A percentile compares a stretch with the other conserved stretches of the same genome.
Conservation (phyloP, 345 rosid species). For the Rhodamnia rubescens region DNA sequence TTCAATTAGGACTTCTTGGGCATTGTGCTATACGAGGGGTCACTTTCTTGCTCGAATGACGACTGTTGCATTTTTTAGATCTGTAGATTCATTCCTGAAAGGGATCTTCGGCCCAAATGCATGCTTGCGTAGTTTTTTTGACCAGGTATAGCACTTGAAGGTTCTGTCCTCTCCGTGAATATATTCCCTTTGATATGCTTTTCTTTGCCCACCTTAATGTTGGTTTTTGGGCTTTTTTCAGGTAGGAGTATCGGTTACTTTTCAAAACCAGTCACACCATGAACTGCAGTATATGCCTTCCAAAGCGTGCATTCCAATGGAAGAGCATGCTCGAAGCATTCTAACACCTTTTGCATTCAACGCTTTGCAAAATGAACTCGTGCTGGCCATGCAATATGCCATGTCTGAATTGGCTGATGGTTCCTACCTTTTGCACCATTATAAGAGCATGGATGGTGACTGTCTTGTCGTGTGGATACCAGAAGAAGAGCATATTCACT, state of each 20-base stretch:
- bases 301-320: conserved; percentile 76
- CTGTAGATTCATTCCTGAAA: conserved; percentile 49
- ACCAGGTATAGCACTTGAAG: conserved; percentile 41
- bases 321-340: conserved; percentile 64
- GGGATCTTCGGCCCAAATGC: conserved; percentile 44
- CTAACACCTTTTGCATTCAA: conserved; percentile 79
- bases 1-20: conserved; percentile 61
- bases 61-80: conserved; percentile 50
- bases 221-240: background rate
- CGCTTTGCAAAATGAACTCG: conserved; percentile 61
- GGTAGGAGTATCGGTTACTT: conserved; percentile 40
- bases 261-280: conserved; percentile 30
- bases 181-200: background rate
- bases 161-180: background rate
- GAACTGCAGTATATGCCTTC: conserved; percentile 30
- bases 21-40: conserved; percentile 44
- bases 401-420: conserved; percentile 73
- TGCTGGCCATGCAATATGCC: conserved; percentile 67
- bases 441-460: conserved; percentile 77
- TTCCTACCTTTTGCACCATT: conserved; percentile 62
- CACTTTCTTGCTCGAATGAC: conserved; percentile 62
- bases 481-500: conserved; percentile 72
- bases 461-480: conserved; percentile 62
- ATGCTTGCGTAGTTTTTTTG: conserved; percentile 63
- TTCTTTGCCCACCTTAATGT: background rate